phyloP scores from a whole-genome alignment of 2,329 filamentous ascomycete species.

The Alternaria viburni region DNA sequence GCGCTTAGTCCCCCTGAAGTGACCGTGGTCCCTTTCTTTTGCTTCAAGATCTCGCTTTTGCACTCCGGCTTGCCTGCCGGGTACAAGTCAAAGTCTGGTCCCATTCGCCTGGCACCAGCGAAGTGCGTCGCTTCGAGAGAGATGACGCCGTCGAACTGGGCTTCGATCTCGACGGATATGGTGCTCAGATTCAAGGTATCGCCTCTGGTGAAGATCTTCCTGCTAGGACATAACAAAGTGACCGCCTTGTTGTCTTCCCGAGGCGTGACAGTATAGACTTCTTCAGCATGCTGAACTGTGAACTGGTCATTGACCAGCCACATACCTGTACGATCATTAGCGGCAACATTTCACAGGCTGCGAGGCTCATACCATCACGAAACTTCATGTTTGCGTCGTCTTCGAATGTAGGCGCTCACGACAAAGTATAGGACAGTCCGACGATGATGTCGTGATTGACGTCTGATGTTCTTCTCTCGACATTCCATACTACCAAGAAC shows the following conservation, averaged over 20 bases:
- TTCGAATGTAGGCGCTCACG: background rate
- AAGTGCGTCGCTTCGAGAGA: conserved; percentile 66
- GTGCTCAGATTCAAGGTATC: conserved; percentile 64
- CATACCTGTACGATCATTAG: conserved; percentile 55
- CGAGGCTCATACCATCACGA: conserved; percentile 58
- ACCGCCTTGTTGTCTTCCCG: conserved; percentile 56
- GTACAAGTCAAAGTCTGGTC: conserved; percentile 65
- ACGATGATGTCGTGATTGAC: background rate
- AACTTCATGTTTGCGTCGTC: conserved; percentile 60
- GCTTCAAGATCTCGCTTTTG: conserved; percentile 49
- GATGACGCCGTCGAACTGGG: conserved; percentile 64
- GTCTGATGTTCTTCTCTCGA: conserved; percentile 1
- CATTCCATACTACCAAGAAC: background rate
- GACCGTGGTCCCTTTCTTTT: conserved; percentile 55
- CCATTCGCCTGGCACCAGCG: conserved; percentile 58
- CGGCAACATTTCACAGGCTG: background rate
- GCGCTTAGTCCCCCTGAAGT: conserved; percentile 60
- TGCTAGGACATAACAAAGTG: conserved; percentile 64
- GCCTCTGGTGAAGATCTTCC: conserved; percentile 60
- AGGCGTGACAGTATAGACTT: conserved; percentile 62
- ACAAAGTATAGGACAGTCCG: background rate
- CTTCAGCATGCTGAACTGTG: conserved; percentile 69
- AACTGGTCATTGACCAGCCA: conserved; percentile 69
- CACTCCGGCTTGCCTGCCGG: conserved; percentile 57
- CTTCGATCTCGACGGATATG: conserved; percentile 63